Conservation (phyloP, 1,284 basidiomycete genomes). For the Tylopilus sp. region DNA sequence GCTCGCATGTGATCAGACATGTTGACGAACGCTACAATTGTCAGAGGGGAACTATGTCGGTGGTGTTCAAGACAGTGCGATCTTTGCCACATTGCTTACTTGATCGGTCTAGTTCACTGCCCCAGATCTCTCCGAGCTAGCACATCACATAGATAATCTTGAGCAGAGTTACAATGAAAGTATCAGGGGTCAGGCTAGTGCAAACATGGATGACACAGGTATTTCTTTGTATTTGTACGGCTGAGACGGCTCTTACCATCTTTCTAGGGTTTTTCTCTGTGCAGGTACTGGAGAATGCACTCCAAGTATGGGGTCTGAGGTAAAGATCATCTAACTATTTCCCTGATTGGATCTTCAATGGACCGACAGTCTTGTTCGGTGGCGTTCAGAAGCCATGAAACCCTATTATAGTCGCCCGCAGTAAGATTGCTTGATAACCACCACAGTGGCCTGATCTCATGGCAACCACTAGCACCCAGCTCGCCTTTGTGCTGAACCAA, state of each 20-base stretch:
- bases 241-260: neutral
- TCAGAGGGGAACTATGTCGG: constrained; percentile 70
- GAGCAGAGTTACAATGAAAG: constrained; percentile 57
- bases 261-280: constrained; percentile 79
- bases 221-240: neutral
- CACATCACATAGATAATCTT: constrained; percentile 59
- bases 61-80: constrained; percentile 2
- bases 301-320: constrained; percentile 82
- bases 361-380: constrained; percentile 60
- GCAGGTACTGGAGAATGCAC: constrained; percentile 75
- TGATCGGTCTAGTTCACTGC: constrained; percentile 64
- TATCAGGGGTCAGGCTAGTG: constrained; percentile 46
- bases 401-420: constrained; percentile 74
- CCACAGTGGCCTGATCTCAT: constrained; percentile 11
- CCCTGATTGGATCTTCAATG: constrained; percentile 9
- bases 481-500: constrained; percentile 87
- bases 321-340: constrained; percentile 33
- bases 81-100: constrained; percentile 13
- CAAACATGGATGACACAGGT: constrained; percentile 90
- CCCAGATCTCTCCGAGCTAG: constrained; percentile 83
- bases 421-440: constrained; percentile 42
- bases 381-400: constrained; percentile 82
- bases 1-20: constrained; percentile 6
- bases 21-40: constrained; percentile 11
- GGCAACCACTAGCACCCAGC: constrained; percentile 56